phyloP scores from a whole-genome alignment of 257 asterid genomes.

The Nicotiana otophora region DNA sequence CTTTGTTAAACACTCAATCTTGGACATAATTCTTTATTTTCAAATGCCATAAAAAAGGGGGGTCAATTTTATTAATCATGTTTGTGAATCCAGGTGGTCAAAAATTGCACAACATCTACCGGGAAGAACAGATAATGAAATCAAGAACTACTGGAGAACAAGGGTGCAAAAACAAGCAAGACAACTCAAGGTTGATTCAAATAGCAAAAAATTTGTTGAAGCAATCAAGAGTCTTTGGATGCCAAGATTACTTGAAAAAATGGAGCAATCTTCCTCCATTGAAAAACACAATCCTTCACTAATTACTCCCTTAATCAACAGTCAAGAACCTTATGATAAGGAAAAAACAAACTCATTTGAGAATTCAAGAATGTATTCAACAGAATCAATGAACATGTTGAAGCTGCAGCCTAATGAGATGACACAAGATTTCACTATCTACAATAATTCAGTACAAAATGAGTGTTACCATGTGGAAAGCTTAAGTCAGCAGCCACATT shows the following conservation, averaged over 20 bases:
- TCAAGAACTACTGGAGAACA: slow-evolving; percentile 89
- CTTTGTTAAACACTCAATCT: not conserved
- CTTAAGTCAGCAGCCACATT: slow-evolving; percentile 23
- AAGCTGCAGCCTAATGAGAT: slow-evolving; percentile 8
- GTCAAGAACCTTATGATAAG: not conserved
- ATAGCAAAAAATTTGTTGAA: slow-evolving; percentile 66
- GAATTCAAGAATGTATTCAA: slow-evolving; percentile 6
- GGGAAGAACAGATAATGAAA: slow-evolving; percentile 83
- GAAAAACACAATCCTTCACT: slow-evolving; percentile 24
- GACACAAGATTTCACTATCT: not conserved
- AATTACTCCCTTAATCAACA: slow-evolving; percentile 18
- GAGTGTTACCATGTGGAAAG: slow-evolving; percentile 35
- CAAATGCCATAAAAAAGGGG: not conserved
- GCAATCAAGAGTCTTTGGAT: slow-evolving; percentile 59
- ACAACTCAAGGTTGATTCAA: slow-evolving; percentile 66
- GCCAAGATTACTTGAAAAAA: slow-evolving; percentile 59
- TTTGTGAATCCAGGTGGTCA: slow-evolving; percentile 52
- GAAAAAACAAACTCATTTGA: not conserved
- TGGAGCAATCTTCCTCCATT: slow-evolving; percentile 40
- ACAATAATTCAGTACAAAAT: slow-evolving; percentile 12
- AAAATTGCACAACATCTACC: slow-evolving; percentile 73
- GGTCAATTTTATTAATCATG: not conserved
- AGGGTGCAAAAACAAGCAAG: slow-evolving; percentile 86
- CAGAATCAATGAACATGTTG: slow-evolving; percentile 1
- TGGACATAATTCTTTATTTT: not conserved